Base-by-base conservation (phyloP, 2,329 filamentous ascomycete species). In the Penicillium sp. region DNA sequence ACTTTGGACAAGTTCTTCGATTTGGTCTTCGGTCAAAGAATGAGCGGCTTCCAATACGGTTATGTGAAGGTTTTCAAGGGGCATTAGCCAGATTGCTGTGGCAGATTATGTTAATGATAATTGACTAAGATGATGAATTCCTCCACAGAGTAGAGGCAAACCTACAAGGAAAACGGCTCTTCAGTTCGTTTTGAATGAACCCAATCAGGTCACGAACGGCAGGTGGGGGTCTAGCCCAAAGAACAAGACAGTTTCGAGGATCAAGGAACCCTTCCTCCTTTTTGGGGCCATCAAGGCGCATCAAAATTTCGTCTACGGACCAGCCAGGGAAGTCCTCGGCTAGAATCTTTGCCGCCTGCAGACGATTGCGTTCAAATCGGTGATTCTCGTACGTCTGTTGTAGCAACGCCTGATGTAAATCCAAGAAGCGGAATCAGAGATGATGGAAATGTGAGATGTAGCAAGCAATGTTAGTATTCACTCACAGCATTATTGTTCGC, bases 1-100 rank as follows among this genome's bases (percentile, higher is more conserved):
- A 5, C 73, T 70, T 1, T 80, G 67, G 39, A 90, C 80, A n/a
- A 95, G 76, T 2, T 74, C 67, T 8, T 78, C 78, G 45, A 94
- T 91, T 67, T 91, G 85, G 1, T 79, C 75, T 0, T 83, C 76
- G 0, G 88, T 91, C 50, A 85, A 84, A 18, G 88, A 92, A 73
- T 94, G 91, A n/a, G 87, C 85, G 11, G 94, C 77, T 70, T 97
- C 91, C 1, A 96, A 79, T 1, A 85, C 82, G 0, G 91, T 96
- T 73, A 94, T 83, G 72, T 96, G 92, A 69, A 95, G 86, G 53
- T 82, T 82, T 48, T 86, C 78, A n/a, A 79, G 72, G 0, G 91
- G 90, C 91, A 96, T 96, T 36, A 91, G 78, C 91, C 91, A 96
- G 16, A 95, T 75, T 58, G 81, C 89, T 90, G 58, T 45, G 3